phyloP scores from a whole-genome alignment of 2,329 filamentous ascomycete genomes.

The Akanthomyces muscarius region DNA sequence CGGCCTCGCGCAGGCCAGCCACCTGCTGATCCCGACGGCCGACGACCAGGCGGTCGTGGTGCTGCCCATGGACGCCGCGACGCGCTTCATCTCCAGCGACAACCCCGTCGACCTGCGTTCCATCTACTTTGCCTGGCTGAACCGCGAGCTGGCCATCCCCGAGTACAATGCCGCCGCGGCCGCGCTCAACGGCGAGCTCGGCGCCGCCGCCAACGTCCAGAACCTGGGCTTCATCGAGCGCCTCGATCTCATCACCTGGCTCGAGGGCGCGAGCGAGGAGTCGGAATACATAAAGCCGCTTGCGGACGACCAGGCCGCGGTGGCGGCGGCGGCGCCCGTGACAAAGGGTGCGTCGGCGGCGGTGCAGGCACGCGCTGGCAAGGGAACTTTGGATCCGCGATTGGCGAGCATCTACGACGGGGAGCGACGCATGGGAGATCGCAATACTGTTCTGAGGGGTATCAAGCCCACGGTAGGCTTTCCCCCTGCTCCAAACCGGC shows the following conservation, averaged over 20 bases:
- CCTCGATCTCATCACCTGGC: slow-evolving; percentile 86
- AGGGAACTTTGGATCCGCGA: slow-evolving; percentile 71
- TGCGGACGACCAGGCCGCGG: slow-evolving; percentile 52
- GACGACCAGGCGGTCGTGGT: slow-evolving; percentile 45
- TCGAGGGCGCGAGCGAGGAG: slow-evolving; percentile 84
- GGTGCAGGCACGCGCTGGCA: slow-evolving; percentile 49
- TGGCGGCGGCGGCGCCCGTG: slow-evolving; percentile 36
- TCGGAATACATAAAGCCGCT: slow-evolving; percentile 89
- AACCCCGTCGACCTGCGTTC: slow-evolving; percentile 80
- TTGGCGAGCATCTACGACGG: slow-evolving; percentile 85
- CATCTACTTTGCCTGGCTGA: slow-evolving; percentile 94
- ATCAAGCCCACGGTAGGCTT: slow-evolving; percentile 77
- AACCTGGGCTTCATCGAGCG: slow-evolving; percentile 90
- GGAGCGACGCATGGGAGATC: slow-evolving; percentile 87
- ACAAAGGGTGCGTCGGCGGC: slow-evolving; percentile 35
- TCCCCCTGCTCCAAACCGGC: neutral
- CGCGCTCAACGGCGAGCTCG: slow-evolving; percentile 74
- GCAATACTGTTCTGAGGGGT: slow-evolving; percentile 82
- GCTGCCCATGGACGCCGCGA: slow-evolving; percentile 67
- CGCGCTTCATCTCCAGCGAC: slow-evolving; percentile 80
- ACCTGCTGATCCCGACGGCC: slow-evolving; percentile 63
- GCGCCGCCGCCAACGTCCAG: slow-evolving; percentile 58
- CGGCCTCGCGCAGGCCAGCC: slow-evolving; percentile 68
- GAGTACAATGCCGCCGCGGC: slow-evolving; percentile 86
- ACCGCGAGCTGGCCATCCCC: slow-evolving; percentile 83